Conservation (phyloP, 208 protist species). For the Zelonia costaricensis region DNA sequence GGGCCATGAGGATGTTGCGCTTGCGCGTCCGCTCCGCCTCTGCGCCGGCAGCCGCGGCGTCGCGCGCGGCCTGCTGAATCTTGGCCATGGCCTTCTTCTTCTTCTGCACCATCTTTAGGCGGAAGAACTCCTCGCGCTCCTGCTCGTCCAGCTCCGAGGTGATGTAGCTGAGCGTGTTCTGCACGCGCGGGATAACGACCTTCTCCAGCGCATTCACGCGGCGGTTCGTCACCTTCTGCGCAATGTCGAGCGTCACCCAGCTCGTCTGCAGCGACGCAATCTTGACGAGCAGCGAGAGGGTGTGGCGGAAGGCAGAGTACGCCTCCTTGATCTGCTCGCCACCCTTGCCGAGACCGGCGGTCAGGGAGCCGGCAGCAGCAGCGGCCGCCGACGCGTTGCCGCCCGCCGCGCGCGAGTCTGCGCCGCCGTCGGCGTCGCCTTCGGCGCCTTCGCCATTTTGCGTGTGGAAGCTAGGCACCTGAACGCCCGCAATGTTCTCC, state of each 20-base stretch:
- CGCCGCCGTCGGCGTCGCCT: slow-evolving; percentile 2
- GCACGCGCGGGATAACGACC: slow-evolving; percentile 98
- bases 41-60: slow-evolving; percentile 36
- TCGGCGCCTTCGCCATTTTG: slow-evolving; percentile 37
- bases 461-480: slow-evolving; percentile 94
- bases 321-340: slow-evolving; percentile 96
- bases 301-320: slow-evolving; percentile 88
- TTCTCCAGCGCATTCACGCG: slow-evolving; percentile 99
- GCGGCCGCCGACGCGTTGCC: slow-evolving; percentile 7
- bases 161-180: slow-evolving; percentile 99
- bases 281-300: slow-evolving; percentile 93
- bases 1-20: slow-evolving; percentile 23
- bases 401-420: slow-evolving; percentile 7
- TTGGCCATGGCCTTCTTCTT: slow-evolving; percentile 93
- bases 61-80: slow-evolving; percentile 34
- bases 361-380: slow-evolving; percentile 27
- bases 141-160: slow-evolving; percentile 98
- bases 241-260: slow-evolving; percentile 97
- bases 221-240: slow-evolving; percentile 99
- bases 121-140: slow-evolving; percentile 99
- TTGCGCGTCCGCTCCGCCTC: slow-evolving; percentile 32
- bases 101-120: slow-evolving; percentile 98
- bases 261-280: slow-evolving; percentile 98
- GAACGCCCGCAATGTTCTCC: slow-evolving; percentile 99
- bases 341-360: slow-evolving; percentile 95